Evolutionary conservation across 2,329 filamentous ascomycete species (phyloP).

Genomic region (Trichoderma hamatum): DNA sequence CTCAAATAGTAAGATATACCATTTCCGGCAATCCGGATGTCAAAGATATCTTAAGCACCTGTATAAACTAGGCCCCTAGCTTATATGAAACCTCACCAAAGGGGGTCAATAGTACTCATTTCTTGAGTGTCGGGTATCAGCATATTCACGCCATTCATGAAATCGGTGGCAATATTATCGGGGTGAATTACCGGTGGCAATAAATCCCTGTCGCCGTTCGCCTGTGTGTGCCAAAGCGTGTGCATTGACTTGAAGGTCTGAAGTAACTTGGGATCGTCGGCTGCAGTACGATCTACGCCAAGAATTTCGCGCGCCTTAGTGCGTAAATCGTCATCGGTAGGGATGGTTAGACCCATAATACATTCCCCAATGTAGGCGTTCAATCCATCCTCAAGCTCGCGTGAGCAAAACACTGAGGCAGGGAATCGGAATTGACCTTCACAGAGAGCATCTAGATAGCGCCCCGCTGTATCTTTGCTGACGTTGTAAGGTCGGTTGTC

Average conservation of each 20-base stretch:
- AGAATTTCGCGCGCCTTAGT: slow-evolving; percentile 8
- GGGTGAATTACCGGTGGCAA: background rate
- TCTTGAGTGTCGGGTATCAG: background rate
- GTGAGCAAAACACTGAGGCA: slow-evolving; percentile 14
- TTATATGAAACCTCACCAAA: background rate
- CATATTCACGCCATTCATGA: background rate
- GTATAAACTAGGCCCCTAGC: background rate
- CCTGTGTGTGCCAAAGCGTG: background rate
- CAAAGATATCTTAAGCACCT: background rate
- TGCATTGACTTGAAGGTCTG: slow-evolving; percentile 15
- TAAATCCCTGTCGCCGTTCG: background rate
- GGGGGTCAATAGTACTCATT: background rate
- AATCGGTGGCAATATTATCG: background rate
- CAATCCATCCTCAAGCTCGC: slow-evolving; percentile 14
- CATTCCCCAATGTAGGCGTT: slow-evolving; percentile 15
- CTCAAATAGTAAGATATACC: background rate
- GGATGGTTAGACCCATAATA: background rate
- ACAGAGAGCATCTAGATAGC: background rate
- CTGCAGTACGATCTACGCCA: slow-evolving; percentile 11
- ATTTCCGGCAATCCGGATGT: background rate
- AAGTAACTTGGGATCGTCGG: slow-evolving; percentile 9
- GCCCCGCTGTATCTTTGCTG: slow-evolving; percentile 10
- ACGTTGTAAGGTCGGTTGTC: background rate
- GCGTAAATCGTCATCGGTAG: slow-evolving; percentile 16
- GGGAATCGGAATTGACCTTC: slow-evolving; percentile 5